A percentile compares a stretch with the other conserved stretches of the same genome.
phyloP scores from a whole-genome alignment of 139 green algal genomes.

The Tetraselmis chui region DNA sequence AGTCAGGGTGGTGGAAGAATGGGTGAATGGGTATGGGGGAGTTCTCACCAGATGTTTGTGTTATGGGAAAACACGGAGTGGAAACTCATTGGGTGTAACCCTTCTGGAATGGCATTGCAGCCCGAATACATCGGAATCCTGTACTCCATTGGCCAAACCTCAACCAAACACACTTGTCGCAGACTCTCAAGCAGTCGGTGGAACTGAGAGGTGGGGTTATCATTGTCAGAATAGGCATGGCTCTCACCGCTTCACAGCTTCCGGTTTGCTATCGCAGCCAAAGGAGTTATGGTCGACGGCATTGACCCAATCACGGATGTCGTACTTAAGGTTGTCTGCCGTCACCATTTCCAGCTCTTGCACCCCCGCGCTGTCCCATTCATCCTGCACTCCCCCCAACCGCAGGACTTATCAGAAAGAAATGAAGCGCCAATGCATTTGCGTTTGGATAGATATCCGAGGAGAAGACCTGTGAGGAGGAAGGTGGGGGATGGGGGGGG shows the following conservation, averaged over 20 bases:
- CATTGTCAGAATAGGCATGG: no score
- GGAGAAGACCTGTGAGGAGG: no score
- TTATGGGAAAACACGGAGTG: constrained; percentile 48
- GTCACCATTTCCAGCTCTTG: constrained; percentile 33
- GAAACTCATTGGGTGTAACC: constrained; percentile 48
- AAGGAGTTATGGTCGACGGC: not conserved
- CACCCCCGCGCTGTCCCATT: not conserved
- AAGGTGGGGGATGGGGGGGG: no score
- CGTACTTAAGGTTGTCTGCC: constrained; percentile 39
- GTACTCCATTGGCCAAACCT: not conserved
- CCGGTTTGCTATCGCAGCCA: constrained; percentile 15
- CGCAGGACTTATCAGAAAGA: no score
- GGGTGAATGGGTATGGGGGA: not conserved
- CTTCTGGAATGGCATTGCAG: constrained; percentile 32
- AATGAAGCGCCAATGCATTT: no score
- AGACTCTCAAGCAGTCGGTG: constrained; percentile 1
- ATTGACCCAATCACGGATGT: constrained; percentile 36
- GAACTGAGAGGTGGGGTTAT: not conserved
- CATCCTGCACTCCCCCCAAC: not conserved
- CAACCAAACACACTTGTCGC: not conserved
- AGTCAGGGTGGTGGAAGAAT: not conserved
- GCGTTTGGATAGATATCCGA: no score
- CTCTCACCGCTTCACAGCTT: constrained; percentile 7
- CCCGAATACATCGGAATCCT: not conserved
- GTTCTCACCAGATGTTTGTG: constrained; percentile 51